phyloP scores from a whole-genome alignment of 1,139 yeast genomes.

The Entelexis paramagnoliae region DNA sequence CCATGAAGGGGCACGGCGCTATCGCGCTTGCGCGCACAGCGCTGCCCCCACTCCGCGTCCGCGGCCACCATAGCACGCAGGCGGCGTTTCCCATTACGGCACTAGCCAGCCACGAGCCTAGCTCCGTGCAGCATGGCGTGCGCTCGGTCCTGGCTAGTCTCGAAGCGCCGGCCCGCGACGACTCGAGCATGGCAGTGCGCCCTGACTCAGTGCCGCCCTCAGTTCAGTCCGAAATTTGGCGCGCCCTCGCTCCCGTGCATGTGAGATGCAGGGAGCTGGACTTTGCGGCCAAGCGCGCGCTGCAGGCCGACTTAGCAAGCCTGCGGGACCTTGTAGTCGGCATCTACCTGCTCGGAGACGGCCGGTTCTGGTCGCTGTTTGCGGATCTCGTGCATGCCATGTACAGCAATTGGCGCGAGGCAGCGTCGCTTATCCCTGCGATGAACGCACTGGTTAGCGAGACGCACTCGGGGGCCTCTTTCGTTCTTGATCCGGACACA shows the following conservation, averaged over 20 bases:
- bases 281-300: not conserved
- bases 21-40: not conserved
- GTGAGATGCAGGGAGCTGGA: constrained; percentile 5
- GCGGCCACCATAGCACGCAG: not conserved
- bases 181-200: too few species aligned
- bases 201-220: not conserved
- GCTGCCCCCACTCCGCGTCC: not conserved
- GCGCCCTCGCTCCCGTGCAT: not conserved
- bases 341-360: constrained; percentile 10
- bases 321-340: not conserved
- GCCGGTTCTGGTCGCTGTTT: constrained; percentile 12
- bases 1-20: constrained; percentile 4
- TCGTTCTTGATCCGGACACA: not conserved
- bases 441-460: constrained; percentile 1
- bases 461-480: not conserved
- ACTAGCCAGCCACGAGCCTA: not conserved
- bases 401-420: not conserved
- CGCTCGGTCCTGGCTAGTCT: not conserved
- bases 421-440: not conserved
- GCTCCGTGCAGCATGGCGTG: not conserved
- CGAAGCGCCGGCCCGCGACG: not conserved
- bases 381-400: not conserved
- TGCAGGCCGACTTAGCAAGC: not conserved
- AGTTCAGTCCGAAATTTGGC: constrained; percentile 2
- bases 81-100: not conserved